phyloP scores from a whole-genome alignment of 176 grass and related monocot species.

The Oryza rufipogon region DNA sequence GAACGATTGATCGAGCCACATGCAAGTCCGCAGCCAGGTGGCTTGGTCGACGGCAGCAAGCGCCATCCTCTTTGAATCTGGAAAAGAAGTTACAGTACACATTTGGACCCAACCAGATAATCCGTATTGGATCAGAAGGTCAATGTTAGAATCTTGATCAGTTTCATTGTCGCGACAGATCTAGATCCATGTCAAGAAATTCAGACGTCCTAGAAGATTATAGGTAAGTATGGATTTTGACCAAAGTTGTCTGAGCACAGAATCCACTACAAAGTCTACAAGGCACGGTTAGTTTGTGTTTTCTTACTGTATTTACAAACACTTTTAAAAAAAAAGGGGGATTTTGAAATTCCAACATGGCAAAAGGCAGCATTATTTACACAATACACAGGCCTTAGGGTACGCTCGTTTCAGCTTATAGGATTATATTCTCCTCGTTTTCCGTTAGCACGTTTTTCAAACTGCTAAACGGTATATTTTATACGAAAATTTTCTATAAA shows the following conservation, averaged over 20 bases:
- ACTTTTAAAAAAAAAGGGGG: background rate
- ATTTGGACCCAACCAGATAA: background rate
- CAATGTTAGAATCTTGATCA: background rate
- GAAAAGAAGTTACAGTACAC: background rate
- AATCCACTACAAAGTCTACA: background rate
- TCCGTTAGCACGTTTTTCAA: too few relatives aligned
- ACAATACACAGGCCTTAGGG: too few relatives aligned
- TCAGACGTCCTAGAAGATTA: background rate
- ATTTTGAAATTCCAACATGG: constrained; percentile 12
- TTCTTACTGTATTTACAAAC: background rate
- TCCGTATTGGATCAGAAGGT: background rate
- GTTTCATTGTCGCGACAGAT: too few relatives aligned
- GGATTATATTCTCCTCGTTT: too few relatives aligned
- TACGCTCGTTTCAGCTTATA: too few relatives aligned
- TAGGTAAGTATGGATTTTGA: background rate
- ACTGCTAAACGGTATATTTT: too few relatives aligned
- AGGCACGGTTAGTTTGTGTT: constrained; percentile 1
- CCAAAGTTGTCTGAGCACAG: background rate
- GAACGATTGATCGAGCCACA: background rate
- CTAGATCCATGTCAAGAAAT: background rate
- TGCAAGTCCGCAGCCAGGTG: background rate
- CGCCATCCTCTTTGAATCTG: background rate
- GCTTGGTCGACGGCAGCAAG: background rate
- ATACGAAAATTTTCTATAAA: too few relatives aligned
- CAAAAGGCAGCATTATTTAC: constrained; percentile 1